Evolutionary conservation across 2,329 filamentous ascomycete genomes (phyloP).

Genomic region (Colletotrichum sp.): DNA sequence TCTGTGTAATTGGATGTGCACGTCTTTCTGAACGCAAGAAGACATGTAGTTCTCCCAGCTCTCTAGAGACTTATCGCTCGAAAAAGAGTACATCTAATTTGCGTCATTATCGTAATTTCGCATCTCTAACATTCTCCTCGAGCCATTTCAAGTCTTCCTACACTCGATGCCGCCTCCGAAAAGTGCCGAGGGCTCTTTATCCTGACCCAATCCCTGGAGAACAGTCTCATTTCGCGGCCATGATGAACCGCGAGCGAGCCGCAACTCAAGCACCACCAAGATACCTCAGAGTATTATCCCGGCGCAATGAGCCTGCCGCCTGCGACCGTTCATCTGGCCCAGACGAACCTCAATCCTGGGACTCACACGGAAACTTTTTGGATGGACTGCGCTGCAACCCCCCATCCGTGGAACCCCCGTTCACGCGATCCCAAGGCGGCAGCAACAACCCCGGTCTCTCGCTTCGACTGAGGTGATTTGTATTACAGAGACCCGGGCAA

Average conservation of each 20-base stretch:
- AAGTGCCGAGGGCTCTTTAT: not conserved
- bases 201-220: not conserved
- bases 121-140: not conserved
- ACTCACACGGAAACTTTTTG: not conserved
- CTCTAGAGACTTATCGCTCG: not conserved
- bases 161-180: not conserved
- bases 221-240: not conserved
- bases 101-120: not conserved
- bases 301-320: not conserved
- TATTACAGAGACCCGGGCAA: not conserved
- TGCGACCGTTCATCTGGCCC: constrained; percentile 1
- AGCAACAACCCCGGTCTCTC: not conserved
- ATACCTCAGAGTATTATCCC: not conserved
- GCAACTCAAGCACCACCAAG: not conserved
- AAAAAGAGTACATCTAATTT: not conserved
- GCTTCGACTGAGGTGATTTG: constrained; percentile 6
- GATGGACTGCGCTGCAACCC: constrained; percentile 3
- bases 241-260: not conserved
- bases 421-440: not conserved
- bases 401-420: not conserved
- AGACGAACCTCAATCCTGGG: constrained; percentile 4
- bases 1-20: not conserved
- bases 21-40: not conserved
- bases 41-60: not conserved
- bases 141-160: not conserved